phyloP scores from a whole-genome alignment of 257 asterid species.

The Nicotiana otophora region DNA sequence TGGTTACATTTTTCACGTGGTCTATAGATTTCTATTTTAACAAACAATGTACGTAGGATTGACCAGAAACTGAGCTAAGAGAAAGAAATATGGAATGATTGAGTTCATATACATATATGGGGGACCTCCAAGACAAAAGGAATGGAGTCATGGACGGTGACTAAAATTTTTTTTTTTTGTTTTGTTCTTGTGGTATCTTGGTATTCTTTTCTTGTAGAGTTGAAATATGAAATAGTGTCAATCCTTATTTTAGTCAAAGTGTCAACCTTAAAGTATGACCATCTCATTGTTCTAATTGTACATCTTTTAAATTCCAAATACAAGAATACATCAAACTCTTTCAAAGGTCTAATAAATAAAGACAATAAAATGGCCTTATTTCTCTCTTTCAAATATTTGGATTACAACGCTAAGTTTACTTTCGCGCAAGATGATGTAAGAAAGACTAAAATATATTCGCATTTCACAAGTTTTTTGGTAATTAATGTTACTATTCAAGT shows the following conservation, averaged over 20 bases:
- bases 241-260: too few species aligned
- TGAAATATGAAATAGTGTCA: too few species aligned
- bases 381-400: background rate
- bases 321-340: background rate
- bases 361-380: background rate
- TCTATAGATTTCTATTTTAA: background rate
- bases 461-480: too few species aligned
- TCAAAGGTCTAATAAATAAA: background rate
- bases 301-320: background rate
- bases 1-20: conserved; percentile 2
- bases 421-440: too few species aligned
- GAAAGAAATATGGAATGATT: background rate
- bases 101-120: background rate
- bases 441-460: too few species aligned
- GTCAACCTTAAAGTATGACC: background rate
- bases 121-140: background rate
- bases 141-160: background rate
- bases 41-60: background rate
- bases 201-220: too few species aligned
- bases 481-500: too few species aligned
- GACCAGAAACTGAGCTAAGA: background rate
- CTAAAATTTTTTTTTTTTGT: too few species aligned
- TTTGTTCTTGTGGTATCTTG: too few species aligned
- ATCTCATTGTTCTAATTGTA: background rate
- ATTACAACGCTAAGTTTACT: background rate